A percentile compares a stretch with the other conserved stretches of the same genome.
Evolutionary conservation across 2,329 filamentous ascomycete species (phyloP).

Genomic region (Huntiella abstrusa): DNA sequence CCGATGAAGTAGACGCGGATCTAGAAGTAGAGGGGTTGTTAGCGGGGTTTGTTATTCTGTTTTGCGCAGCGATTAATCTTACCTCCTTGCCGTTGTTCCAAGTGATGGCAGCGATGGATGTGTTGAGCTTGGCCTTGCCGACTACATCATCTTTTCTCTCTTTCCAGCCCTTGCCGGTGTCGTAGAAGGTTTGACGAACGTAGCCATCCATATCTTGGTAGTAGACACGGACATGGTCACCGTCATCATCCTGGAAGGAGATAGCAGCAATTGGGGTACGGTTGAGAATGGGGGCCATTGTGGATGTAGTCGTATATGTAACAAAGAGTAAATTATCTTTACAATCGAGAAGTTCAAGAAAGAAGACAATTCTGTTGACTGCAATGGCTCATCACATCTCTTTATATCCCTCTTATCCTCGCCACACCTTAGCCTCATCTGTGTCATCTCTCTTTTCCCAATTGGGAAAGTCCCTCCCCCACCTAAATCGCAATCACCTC

Average conservation of each 20-base stretch:
- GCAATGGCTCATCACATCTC: background rate
- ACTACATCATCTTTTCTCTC: constrained; percentile 9
- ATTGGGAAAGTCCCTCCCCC: no score
- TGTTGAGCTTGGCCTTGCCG: constrained; percentile 11
- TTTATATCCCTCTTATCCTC: background rate
- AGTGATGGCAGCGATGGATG: constrained; percentile 10
- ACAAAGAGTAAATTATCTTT: no score
- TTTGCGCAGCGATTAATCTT: background rate
- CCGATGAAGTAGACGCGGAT: constrained; percentile 11
- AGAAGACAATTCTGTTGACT: no score
- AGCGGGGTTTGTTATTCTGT: background rate
- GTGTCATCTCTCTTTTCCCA: no score
- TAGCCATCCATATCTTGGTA: constrained; percentile 12
- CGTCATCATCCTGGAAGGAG: constrained; percentile 11
- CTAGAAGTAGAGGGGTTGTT: background rate
- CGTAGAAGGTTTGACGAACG: constrained; percentile 10
- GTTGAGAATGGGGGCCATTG: constrained; percentile 11
- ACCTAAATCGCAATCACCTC: no score
- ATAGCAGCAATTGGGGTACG: constrained; percentile 9
- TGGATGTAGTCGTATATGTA: background rate
- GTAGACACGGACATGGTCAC: constrained; percentile 10
- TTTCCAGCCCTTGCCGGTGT: constrained; percentile 11
- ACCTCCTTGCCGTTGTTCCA: constrained; percentile 12
- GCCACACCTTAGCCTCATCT: no score
- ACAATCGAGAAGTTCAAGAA: no score